Percentiles rank a stretch among this genome's conserved stretches.
These are phyloP conservation scores for Sphaerostilbella broomeana DNA, from an alignment of 2,329 filamentous ascomycete species.

Conservation along the genomic window DNA sequence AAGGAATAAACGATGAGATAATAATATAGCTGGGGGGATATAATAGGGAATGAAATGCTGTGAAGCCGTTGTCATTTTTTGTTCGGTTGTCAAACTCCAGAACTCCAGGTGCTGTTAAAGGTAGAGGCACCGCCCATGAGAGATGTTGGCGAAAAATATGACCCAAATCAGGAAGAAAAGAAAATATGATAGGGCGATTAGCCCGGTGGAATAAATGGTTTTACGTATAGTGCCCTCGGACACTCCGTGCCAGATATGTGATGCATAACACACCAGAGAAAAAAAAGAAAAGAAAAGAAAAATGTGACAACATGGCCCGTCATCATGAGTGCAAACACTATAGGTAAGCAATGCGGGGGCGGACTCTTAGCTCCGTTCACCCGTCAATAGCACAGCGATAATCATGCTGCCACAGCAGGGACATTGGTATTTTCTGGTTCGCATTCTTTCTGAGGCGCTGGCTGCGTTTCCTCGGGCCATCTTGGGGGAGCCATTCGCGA, in stretches of 20 bases:
- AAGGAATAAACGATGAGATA: too few relatives aligned
- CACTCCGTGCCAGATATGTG: not conserved
- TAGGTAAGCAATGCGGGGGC: not conserved
- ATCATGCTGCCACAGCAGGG: not conserved
- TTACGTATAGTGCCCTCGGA: too few relatives aligned
- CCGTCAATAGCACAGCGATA: too few relatives aligned
- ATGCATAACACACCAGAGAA: not conserved
- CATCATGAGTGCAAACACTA: not conserved
- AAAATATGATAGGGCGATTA: too few relatives aligned
- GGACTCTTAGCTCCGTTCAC: not conserved
- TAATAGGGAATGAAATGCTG: too few relatives aligned
- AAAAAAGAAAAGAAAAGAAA: not conserved
- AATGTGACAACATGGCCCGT: not conserved
- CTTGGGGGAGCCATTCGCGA: slow-evolving; percentile 28
- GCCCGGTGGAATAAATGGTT: too few relatives aligned
- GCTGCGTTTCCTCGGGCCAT: slow-evolving; percentile 23
- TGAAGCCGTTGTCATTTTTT: too few relatives aligned
- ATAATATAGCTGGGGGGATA: too few relatives aligned
- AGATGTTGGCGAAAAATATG: not conserved
- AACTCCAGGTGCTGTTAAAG: not conserved
- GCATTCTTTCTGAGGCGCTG: not conserved
- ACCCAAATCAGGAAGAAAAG: not conserved
- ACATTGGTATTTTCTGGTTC: not conserved
- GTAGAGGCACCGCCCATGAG: not conserved
- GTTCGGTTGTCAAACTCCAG: too few relatives aligned